A percentile compares a stretch with the other conserved stretches of the same genome.
These are phyloP conservation scores for Alnus rubra DNA, from an alignment of 306 rosid genomes.

Conservation along the genomic window DNA sequence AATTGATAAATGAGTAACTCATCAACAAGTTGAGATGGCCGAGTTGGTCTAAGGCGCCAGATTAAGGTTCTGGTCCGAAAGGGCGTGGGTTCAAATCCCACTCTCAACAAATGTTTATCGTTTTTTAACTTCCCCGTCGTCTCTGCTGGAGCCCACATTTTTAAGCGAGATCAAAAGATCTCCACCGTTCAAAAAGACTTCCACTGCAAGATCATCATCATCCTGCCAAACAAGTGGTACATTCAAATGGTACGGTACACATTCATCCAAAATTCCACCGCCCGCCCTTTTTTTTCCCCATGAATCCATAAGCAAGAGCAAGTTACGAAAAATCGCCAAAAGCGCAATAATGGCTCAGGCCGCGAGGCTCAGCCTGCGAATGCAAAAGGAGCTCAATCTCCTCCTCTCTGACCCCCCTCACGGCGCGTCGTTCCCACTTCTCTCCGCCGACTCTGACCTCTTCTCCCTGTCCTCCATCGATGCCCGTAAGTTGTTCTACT, in stretches of 20 bases:
- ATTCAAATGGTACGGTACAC: neutral
- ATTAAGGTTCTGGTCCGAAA: too few relatives aligned
- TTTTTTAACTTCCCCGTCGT: too few relatives aligned
- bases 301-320: neutral
- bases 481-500: slow-evolving; percentile 28
- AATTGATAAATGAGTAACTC: too few relatives aligned
- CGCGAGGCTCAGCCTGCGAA: slow-evolving; percentile 42
- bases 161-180: too few relatives aligned
- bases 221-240: too few relatives aligned
- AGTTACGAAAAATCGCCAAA: neutral
- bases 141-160: too few relatives aligned
- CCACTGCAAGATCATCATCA: too few relatives aligned
- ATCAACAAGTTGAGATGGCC: too few relatives aligned
- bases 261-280: neutral
- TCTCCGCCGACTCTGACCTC: slow-evolving; percentile 18
- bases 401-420: slow-evolving; percentile 50
- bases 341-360: slow-evolving; percentile 40
- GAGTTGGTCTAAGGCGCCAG: too few relatives aligned
- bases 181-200: too few relatives aligned
- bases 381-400: slow-evolving; percentile 49
- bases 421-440: slow-evolving; percentile 36
- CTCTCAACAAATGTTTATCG: too few relatives aligned
- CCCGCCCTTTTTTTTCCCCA: slow-evolving; percentile 8
- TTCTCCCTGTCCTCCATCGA: slow-evolving; percentile 33
- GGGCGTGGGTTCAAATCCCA: too few relatives aligned